phyloP scores from a whole-genome alignment of 2,329 filamentous ascomycete genomes.

The Pleurostoma richardsiae region DNA sequence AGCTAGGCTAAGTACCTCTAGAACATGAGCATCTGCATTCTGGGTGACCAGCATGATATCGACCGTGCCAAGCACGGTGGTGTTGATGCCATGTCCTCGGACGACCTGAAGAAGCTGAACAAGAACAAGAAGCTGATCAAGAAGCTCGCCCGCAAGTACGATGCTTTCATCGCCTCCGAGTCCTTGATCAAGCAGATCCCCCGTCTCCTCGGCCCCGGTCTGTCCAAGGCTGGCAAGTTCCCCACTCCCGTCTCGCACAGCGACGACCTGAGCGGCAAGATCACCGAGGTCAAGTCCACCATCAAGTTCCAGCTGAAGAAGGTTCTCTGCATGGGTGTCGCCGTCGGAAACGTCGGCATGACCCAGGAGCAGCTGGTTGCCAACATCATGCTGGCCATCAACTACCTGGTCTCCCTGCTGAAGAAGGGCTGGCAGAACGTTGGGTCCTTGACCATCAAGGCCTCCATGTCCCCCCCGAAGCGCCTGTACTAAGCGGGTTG shows the following conservation, averaged over 20 bases:
- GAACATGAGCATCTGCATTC: constrained; percentile 79
- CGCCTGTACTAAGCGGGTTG: constrained; percentile 75
- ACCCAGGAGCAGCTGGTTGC: constrained; percentile 89
- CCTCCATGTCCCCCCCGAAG: constrained; percentile 98
- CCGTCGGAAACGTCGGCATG: constrained; percentile 98
- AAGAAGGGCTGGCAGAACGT: constrained; percentile 99
- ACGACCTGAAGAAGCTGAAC: constrained; percentile 99
- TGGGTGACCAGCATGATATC: constrained; percentile 87
- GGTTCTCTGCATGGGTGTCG: constrained; percentile 99
- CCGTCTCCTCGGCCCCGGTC: constrained; percentile 97
- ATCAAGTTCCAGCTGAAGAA: constrained; percentile 99
- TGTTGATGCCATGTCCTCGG: constrained; percentile 95
- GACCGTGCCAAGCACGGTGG: constrained; percentile 99
- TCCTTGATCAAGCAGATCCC: constrained; percentile 99
- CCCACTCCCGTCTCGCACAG: constrained; percentile 95
- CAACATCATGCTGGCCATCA: constrained; percentile 99
- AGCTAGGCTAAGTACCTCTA: no score
- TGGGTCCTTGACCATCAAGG: constrained; percentile 99
- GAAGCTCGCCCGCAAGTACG: constrained; percentile 99
- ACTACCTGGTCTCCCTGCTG: constrained; percentile 98
- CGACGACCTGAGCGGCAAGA: constrained; percentile 90
- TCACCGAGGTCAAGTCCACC: constrained; percentile 99
- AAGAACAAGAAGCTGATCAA: constrained; percentile 99
- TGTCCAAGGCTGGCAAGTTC: constrained; percentile 99
- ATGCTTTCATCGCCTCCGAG: constrained; percentile 97